Percentiles rank a stretch among this genome's conserved stretches.
These are phyloP conservation scores for Globisporangium ultimum DNA, from an alignment of 352 stramenopile genomes.

Conservation along the genomic window DNA sequence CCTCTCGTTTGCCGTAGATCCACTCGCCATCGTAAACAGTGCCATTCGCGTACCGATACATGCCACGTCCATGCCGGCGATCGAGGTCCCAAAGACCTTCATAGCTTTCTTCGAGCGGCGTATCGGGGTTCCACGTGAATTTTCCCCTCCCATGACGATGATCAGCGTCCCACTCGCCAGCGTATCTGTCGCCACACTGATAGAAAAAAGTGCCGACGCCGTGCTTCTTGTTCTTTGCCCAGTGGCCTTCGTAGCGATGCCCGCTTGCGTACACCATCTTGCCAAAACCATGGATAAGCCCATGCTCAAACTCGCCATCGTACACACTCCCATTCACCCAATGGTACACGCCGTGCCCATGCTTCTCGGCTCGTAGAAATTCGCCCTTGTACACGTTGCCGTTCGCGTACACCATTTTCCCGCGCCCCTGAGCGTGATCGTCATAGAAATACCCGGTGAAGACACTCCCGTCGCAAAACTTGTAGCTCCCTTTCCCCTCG, in stretches of 20 bases:
- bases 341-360: conserved; percentile 46
- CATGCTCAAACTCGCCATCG: conserved; percentile 61
- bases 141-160: conserved; percentile 46
- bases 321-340: conserved; percentile 85
- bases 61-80: conserved; percentile 54
- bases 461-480: conserved; percentile 50
- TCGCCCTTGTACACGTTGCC: conserved; percentile 78
- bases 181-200: conserved; percentile 80
- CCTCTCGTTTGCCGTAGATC: conserved; percentile 61
- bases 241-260: conserved; percentile 61
- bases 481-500: conserved; percentile 69
- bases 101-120: conserved; percentile 68
- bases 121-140: conserved; percentile 61
- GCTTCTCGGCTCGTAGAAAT: conserved; percentile 64
- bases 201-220: conserved; percentile 79
- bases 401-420: conserved; percentile 81
- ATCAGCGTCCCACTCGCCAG: conserved; percentile 65
- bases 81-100: conserved; percentile 68
- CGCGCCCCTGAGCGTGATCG: conserved; percentile 71
- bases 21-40: conserved; percentile 68
- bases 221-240: conserved; percentile 67
- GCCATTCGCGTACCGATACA: conserved; percentile 60
- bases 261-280: conserved; percentile 59
- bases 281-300: conserved; percentile 59
- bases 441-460: conserved; percentile 57